These are phyloP conservation scores for Paramecium caudatum DNA, from an alignment of 73 alveolate genomes.

Conservation along the genomic window DNA sequence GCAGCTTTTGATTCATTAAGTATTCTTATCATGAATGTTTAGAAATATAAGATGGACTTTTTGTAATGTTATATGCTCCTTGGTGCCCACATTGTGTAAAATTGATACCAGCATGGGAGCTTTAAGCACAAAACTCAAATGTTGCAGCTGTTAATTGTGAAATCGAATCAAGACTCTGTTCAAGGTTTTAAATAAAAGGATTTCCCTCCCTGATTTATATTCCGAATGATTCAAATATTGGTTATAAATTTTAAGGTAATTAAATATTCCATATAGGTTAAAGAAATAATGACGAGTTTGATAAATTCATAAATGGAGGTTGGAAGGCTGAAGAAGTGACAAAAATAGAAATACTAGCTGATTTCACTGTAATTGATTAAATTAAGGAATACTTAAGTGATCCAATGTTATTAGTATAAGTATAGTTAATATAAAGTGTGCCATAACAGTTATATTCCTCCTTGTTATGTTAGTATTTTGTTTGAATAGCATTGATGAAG, in stretches of 20 bases:
- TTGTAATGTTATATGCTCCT: constrained; percentile 75
- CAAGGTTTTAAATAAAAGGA: constrained; percentile 47
- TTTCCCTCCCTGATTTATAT: constrained; percentile 58
- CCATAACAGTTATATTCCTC: background rate
- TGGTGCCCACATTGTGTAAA: constrained; percentile 76
- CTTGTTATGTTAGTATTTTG: background rate
- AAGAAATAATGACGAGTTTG: constrained; percentile 32
- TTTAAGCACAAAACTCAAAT: background rate
- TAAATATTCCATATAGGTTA: background rate
- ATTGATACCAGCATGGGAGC: constrained; percentile 71
- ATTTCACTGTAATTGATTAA: background rate
- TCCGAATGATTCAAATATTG: constrained; percentile 25
- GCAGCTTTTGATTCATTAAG: constrained; percentile 1
- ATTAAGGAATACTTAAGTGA: background rate
- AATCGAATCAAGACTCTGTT: background rate
- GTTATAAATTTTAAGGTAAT: constrained; percentile 46
- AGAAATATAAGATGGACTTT: background rate
- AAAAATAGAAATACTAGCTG: background rate
- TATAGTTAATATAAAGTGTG: background rate
- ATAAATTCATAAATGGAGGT: background rate
- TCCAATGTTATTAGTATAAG: background rate
- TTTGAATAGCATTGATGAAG: background rate
- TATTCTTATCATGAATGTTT: background rate
- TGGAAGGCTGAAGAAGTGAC: background rate
- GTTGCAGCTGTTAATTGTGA: constrained; percentile 63